phyloP scores from a whole-genome alignment of 2,329 filamentous ascomycete species.

The Exophiala sp. region DNA sequence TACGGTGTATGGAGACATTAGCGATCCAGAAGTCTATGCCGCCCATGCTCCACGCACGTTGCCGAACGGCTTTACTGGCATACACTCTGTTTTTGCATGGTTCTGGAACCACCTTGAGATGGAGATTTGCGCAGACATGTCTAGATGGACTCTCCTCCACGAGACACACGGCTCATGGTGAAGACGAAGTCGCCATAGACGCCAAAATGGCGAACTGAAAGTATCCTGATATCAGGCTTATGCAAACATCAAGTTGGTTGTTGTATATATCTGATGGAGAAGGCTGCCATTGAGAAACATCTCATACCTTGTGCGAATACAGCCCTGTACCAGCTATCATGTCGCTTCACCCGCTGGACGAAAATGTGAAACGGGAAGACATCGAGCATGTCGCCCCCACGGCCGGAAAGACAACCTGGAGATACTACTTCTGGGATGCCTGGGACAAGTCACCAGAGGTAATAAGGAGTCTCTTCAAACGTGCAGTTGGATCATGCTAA shows the following conservation, averaged over 20 bases:
- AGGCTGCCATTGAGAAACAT: not conserved
- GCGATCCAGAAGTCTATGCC: too few relatives aligned
- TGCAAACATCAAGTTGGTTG: not conserved
- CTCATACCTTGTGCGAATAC: not conserved
- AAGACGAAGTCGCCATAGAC: not conserved
- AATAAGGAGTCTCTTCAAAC: not conserved
- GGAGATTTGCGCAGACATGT: not conserved
- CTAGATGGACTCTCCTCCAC: not conserved
- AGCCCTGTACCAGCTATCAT: not conserved
- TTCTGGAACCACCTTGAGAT: not conserved
- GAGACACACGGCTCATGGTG: not conserved
- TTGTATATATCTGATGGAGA: not conserved
- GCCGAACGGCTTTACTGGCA: too few relatives aligned
- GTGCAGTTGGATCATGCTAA: not conserved
- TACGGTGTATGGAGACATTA: too few relatives aligned
- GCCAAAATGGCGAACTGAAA: not conserved
- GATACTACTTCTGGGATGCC: constrained; percentile 2
- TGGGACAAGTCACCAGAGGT: constrained; percentile 5
- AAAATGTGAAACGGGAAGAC: not conserved
- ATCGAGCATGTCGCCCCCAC: not conserved
- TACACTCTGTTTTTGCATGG: too few relatives aligned
- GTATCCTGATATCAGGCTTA: not conserved
- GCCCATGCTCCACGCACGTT: too few relatives aligned
- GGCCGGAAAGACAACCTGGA: not conserved
- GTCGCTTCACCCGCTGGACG: not conserved